A percentile compares a stretch with the other conserved stretches of the same genome.
These are phyloP conservation scores for Verticillium nubilum DNA, from an alignment of 2,329 filamentous ascomycete species.

Conservation along the genomic window DNA sequence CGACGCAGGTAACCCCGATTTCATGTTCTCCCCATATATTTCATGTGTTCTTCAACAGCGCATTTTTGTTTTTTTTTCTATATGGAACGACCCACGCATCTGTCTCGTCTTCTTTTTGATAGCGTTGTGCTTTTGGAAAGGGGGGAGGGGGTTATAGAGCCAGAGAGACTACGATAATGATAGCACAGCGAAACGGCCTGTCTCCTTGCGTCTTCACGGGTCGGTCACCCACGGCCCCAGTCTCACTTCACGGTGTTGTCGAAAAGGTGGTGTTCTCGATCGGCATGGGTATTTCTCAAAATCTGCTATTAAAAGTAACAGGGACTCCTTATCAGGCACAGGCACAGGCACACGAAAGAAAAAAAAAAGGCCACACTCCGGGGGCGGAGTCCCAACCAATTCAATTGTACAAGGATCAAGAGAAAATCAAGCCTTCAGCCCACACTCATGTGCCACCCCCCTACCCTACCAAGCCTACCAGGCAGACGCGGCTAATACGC, in stretches of 20 bases:
- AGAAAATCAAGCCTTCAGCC: neutral
- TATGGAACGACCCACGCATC: too few relatives aligned
- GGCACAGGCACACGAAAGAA: neutral
- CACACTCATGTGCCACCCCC: neutral
- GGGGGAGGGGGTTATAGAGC: neutral
- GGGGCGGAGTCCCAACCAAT: neutral
- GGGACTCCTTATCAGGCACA: neutral
- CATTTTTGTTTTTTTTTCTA: neutral
- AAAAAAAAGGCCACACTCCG: neutral
- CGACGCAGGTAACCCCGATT: too few relatives aligned
- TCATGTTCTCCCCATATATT: neutral
- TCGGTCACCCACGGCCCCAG: too few relatives aligned
- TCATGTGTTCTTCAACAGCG: neutral
- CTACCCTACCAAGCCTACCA: neutral
- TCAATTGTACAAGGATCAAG: neutral
- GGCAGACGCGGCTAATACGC: neutral
- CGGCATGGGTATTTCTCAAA: neutral
- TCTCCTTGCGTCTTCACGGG: neutral
- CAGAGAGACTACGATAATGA: neutral
- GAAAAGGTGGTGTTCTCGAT: neutral
- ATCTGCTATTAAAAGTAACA: neutral
- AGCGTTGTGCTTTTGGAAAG: neutral
- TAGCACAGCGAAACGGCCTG: neutral
- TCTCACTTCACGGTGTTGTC: neutral
- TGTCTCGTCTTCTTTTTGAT: too few relatives aligned